Base-by-base conservation (phyloP, 2,329 filamentous ascomycete genomes). In the Cladosporium oxysporum region DNA sequence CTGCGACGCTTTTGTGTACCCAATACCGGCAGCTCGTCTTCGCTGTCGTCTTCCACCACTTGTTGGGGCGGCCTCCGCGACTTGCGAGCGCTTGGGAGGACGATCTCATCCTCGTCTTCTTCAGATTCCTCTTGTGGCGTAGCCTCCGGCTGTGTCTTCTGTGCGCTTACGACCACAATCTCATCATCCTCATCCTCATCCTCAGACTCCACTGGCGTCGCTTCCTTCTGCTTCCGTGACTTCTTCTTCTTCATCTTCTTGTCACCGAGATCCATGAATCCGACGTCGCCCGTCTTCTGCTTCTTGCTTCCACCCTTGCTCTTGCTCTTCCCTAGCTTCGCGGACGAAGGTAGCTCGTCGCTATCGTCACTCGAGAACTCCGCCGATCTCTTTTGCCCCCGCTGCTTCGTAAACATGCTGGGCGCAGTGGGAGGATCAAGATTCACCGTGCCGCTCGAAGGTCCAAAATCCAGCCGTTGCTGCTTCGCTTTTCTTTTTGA, bases 21-120 rank as follows among this genome's bases (percentile, higher is more conserved):
- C 1, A 74, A 74, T 0, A 73, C 74, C 5, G 72, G 74, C 70
- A 76, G 72, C 59, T 75, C 69, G n/a, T 74, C 72, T 10, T 70
- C 68, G 26, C 70, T 70, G 21, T 72, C 69, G 8, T 73, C 72
- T 1, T 65, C 62, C 55, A 65, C 61, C 49, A 60, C 52, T 23
- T 67, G 63, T 21, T 53, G 58, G 5, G 44, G 64, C 23, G 41
- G 28, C 16, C 64, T 57, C 14, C 23, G 50, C 35, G 37, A 18
- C 23, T 53, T 66, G 1, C 53, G 52, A 58, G 58, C 29, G 41
- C 65, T 58, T 18, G 61, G 47, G 1, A 50, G 23, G 18, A 64
- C 58, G 14, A 67, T 62, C 21, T 65, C 63, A 23, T 68, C 64
- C 33, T 66, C 58, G 5, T 66, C 64, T 5, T 68, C 64, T 2